These are phyloP conservation scores for Pogostemon cablin DNA, from an alignment of 257 asterid genomes.

Conservation along the genomic window DNA sequence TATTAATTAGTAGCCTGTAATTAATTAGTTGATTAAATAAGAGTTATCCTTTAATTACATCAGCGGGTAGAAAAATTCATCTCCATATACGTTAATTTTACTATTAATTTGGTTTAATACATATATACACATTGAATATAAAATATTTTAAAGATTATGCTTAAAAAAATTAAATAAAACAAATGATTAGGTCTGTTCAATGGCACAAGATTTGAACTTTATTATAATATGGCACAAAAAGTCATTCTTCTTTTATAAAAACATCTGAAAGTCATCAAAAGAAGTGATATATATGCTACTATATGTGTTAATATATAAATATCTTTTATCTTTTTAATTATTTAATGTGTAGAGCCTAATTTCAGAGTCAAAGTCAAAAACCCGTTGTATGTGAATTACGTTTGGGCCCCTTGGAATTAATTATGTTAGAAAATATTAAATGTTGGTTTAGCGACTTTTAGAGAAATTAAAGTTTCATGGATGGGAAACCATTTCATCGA, in stretches of 20 bases:
- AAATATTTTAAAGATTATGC: no score
- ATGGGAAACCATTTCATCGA: slow-evolving; percentile 27
- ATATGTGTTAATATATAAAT: no score
- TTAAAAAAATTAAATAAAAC: neutral
- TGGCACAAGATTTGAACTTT: neutral
- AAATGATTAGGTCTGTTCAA: neutral
- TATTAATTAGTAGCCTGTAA: slow-evolving; percentile 18
- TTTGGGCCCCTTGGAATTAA: slow-evolving; percentile 12
- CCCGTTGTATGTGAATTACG: slow-evolving; percentile 18
- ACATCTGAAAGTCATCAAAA: slow-evolving; percentile 29
- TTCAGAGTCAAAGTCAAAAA: slow-evolving; percentile 33
- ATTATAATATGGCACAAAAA: slow-evolving; percentile 14
- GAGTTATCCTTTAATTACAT: no score
- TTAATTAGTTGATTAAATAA: slow-evolving; percentile 17
- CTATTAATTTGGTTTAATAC: no score
- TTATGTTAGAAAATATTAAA: neutral
- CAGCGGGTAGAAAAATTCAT: no score
- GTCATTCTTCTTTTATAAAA: slow-evolving; percentile 35
- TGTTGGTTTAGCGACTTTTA: slow-evolving; percentile 4
- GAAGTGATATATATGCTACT: neutral
- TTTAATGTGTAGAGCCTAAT: slow-evolving; percentile 33
- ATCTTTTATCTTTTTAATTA: neutral
- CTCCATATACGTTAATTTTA: no score
- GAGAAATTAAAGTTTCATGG: slow-evolving; percentile 17
- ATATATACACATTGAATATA: no score